phyloP scores from a whole-genome alignment of 2,329 filamentous ascomycete genomes.

The Drechslerella dactyloides region DNA sequence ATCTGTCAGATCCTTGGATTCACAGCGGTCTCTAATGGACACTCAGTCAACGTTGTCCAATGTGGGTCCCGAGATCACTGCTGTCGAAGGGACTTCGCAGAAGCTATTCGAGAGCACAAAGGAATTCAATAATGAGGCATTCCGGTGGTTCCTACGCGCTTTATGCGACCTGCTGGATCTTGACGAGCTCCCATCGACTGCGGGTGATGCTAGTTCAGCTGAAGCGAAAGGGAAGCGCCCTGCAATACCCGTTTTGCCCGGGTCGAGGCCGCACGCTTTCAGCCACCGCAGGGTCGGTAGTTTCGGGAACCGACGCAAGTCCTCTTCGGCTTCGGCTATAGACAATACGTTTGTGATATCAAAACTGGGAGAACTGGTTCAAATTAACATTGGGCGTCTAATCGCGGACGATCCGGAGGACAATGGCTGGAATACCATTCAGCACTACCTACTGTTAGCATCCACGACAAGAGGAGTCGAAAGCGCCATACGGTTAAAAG shows the following conservation, averaged over 20 bases:
- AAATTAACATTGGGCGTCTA: slow-evolving; percentile 76
- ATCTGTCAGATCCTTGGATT: slow-evolving; percentile 49
- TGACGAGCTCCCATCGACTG: slow-evolving; percentile 39
- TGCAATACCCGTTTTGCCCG: slow-evolving; percentile 57
- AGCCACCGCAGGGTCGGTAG: slow-evolving; percentile 54
- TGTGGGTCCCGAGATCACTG: slow-evolving; percentile 79
- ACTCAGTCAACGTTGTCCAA: slow-evolving; percentile 65
- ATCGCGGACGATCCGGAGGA: slow-evolving; percentile 69
- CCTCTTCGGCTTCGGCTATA: slow-evolving; percentile 51
- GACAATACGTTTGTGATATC: slow-evolving; percentile 72
- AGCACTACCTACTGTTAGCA: slow-evolving; percentile 63
- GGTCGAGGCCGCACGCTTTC: slow-evolving; percentile 62
- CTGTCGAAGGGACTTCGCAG: slow-evolving; percentile 84
- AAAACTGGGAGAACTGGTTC: slow-evolving; percentile 75
- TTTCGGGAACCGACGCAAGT: slow-evolving; percentile 36
- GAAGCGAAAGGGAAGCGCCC: slow-evolving; percentile 54
- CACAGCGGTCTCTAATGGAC: slow-evolving; percentile 36
- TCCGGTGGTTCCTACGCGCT: slow-evolving; percentile 76
- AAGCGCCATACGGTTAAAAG: slow-evolving; percentile 61
- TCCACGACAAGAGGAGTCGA: slow-evolving; percentile 58
- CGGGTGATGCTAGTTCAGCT: slow-evolving; percentile 31
- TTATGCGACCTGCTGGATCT: slow-evolving; percentile 73
- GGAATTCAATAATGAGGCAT: slow-evolving; percentile 84
- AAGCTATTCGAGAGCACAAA: slow-evolving; percentile 89
- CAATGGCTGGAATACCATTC: slow-evolving; percentile 78